phyloP scores from a whole-genome alignment of 306 rosid species.

The Hippophae gyantsensis region DNA sequence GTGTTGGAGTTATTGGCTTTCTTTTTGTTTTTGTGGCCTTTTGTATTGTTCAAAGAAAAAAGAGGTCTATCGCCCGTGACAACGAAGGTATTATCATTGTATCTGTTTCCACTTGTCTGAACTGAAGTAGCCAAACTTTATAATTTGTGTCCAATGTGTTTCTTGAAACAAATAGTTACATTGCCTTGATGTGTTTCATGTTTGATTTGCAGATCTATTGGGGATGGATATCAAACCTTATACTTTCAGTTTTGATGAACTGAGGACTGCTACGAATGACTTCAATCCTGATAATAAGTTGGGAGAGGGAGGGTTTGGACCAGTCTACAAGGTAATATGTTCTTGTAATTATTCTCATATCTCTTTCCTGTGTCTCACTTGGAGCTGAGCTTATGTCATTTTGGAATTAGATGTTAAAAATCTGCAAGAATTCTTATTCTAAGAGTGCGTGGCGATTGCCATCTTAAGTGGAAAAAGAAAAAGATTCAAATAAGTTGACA shows the following conservation, averaged over 20 bases:
- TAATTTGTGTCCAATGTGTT: neutral
- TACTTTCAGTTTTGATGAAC: slow-evolving; percentile 56
- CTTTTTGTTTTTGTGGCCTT: slow-evolving; percentile 23
- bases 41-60: slow-evolving; percentile 32
- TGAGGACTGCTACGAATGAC: slow-evolving; percentile 58
- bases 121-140: no score
- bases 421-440: no score
- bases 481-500: no score
- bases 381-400: neutral
- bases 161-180: neutral
- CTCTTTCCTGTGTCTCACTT: neutral
- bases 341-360: neutral
- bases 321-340: slow-evolving; percentile 53
- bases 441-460: no score
- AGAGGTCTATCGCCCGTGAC: slow-evolving; percentile 11
- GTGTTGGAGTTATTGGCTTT: slow-evolving; percentile 39
- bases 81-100: slow-evolving; percentile 39
- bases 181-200: neutral
- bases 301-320: slow-evolving; percentile 91
- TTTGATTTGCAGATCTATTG: slow-evolving; percentile 42
- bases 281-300: slow-evolving; percentile 47
- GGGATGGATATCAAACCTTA: slow-evolving; percentile 59
- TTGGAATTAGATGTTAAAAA: neutral
- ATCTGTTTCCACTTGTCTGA: neutral
- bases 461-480: no score